A percentile compares a stretch with the other conserved stretches of the same genome.
Conservation (phyloP, 176 grass and related monocot species). For the Pharus latifolius region DNA sequence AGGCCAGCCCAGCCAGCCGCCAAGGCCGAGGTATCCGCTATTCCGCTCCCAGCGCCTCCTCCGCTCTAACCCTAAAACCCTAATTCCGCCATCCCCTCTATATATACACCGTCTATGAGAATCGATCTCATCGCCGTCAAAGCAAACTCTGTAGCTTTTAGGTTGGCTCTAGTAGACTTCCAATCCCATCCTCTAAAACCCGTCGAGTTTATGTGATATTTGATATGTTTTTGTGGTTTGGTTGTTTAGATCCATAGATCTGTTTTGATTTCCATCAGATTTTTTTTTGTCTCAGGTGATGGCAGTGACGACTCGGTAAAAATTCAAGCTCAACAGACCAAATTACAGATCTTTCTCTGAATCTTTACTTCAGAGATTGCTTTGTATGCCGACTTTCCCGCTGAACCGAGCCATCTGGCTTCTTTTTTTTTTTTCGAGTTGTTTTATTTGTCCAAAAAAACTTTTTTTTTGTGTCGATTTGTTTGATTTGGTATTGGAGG, state of each 20-base stretch:
- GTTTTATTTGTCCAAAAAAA: rapidly evolving
- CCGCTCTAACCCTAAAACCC: slow-evolving; percentile 25
- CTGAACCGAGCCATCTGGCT: slow-evolving; percentile 65
- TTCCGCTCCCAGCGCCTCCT: neutral
- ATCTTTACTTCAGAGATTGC: slow-evolving; percentile 21
- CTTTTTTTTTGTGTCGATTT: neutral
- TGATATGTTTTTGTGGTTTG: too few relatives aligned
- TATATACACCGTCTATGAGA: neutral
- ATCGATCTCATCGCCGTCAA: neutral
- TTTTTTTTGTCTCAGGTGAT: neutral
- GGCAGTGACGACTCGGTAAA: slow-evolving; percentile 68
- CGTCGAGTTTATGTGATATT: too few relatives aligned
- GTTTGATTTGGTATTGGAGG: neutral
- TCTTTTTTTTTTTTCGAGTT: neutral
- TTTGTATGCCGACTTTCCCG: slow-evolving; percentile 92
- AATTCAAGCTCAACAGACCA: slow-evolving; percentile 99
- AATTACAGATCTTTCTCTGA: slow-evolving; percentile 61
- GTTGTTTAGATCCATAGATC: neutral
- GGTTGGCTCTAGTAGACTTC: too few relatives aligned
- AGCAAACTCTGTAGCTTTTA: too few relatives aligned
- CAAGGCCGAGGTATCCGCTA: neutral
- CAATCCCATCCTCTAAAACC: too few relatives aligned
- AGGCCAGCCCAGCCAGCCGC: neutral
- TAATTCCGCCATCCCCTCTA: neutral
- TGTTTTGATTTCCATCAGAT: neutral